Conservation (phyloP, 1,284 basidiomycete genomes). For the Boletus semigastroideus region DNA sequence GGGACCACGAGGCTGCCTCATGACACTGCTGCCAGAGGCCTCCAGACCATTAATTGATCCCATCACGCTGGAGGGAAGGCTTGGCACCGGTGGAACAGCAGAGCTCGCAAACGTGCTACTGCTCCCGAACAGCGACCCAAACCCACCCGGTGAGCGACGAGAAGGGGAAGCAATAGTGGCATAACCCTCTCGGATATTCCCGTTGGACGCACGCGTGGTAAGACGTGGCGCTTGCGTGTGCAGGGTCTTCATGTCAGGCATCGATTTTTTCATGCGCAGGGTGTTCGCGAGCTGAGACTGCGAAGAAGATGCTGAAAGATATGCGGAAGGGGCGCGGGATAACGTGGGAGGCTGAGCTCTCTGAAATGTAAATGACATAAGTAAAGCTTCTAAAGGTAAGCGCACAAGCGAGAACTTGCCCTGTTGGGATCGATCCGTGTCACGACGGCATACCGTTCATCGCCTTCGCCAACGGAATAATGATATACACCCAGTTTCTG, state of each 20-base stretch:
- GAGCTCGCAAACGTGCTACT: conserved; percentile 30
- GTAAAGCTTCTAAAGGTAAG: conserved; percentile 17
- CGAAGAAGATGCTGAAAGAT: conserved; percentile 55
- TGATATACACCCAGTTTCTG: conserved; percentile 95
- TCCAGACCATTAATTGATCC: conserved; percentile 44
- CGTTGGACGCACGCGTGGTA: conserved; percentile 81
- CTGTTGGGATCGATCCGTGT: conserved; percentile 79
- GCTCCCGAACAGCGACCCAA: conserved; percentile 65
- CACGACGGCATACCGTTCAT: conserved; percentile 91
- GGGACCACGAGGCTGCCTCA: conserved; percentile 80
- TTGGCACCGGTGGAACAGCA: conserved; percentile 74
- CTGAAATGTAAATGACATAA: conserved; percentile 29
- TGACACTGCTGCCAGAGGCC: conserved; percentile 54
- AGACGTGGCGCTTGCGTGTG: conserved; percentile 81
- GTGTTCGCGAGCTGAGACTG: conserved; percentile 48
- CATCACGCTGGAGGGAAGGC: conserved; percentile 58
- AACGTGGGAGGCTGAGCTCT: conserved; percentile 55
- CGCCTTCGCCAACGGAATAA: conserved; percentile 90
- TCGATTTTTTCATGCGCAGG: conserved; percentile 90
- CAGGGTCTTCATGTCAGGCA: conserved; percentile 89
- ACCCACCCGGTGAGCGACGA: conserved; percentile 68
- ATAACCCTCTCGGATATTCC: conserved; percentile 88
- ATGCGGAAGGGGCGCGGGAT: conserved; percentile 72
- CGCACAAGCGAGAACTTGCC: conserved; percentile 43
- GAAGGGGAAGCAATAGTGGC: conserved; percentile 84